Conservation (phyloP, 2,329 filamentous ascomycete genomes). For the Westerdykella aurantiaca region DNA sequence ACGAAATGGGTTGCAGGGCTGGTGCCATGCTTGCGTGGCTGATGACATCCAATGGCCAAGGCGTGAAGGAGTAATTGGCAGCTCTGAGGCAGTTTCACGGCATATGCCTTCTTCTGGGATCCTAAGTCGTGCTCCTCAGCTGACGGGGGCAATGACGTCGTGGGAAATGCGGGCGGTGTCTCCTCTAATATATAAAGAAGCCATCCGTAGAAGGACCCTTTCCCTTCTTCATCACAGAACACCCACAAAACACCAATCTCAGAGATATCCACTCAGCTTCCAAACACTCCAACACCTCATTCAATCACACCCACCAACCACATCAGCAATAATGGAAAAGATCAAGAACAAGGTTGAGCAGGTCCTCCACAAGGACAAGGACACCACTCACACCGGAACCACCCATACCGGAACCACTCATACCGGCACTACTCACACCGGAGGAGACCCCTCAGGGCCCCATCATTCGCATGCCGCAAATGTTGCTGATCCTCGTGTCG, state of each 20-base stretch:
- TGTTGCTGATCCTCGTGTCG: constrained; percentile 20
- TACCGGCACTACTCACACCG: constrained; percentile 2
- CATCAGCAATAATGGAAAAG: constrained; percentile 23
- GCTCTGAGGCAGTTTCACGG: too few species aligned
- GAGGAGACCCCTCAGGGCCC: constrained; percentile 23
- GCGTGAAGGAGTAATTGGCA: too few species aligned
- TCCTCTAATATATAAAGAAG: not conserved
- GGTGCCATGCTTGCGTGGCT: too few species aligned
- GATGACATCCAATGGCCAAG: too few species aligned
- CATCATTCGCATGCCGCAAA: constrained; percentile 24
- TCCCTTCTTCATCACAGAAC: not conserved
- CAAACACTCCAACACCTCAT: not conserved
- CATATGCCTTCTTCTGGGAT: too few species aligned
- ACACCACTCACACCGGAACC: constrained; percentile 11
- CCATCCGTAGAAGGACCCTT: not conserved
- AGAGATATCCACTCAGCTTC: not conserved
- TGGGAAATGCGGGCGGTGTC: not conserved
- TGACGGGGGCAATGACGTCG: not conserved
- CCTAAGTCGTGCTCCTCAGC: too few species aligned
- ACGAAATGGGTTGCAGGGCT: too few species aligned
- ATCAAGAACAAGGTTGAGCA: constrained; percentile 37
- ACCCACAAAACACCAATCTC: not conserved
- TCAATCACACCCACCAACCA: not conserved
- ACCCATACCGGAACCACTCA: not conserved
- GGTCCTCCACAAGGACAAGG: constrained; percentile 31